Conservation (phyloP, 2,329 filamentous ascomycete species). For the Fusarium miscanthi region DNA sequence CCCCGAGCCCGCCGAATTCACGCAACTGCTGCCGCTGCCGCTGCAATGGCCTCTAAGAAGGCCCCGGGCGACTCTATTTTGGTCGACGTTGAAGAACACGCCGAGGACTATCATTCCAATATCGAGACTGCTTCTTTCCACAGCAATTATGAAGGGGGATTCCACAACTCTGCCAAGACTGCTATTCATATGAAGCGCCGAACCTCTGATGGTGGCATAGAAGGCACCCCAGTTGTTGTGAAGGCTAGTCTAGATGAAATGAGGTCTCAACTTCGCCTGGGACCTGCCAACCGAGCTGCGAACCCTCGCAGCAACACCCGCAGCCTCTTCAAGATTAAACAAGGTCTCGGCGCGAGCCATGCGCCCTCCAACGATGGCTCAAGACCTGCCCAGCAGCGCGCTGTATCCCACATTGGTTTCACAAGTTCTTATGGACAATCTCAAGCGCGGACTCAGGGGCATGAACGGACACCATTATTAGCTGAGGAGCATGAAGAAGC, state of each 20-base stretch:
- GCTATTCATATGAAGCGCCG: conserved; percentile 71
- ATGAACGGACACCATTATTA: conserved; percentile 49
- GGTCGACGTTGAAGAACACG: conserved; percentile 56
- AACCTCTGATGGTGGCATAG: conserved; percentile 65
- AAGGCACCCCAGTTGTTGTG: conserved; percentile 63
- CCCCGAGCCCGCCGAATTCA: conserved; percentile 75
- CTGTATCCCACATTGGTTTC: conserved; percentile 40
- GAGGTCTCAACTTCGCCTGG: conserved; percentile 72
- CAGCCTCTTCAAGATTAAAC: conserved; percentile 75
- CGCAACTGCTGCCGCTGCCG: conserved; percentile 47
- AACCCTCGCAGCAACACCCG: conserved; percentile 70
- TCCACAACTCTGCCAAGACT: conserved; percentile 61
- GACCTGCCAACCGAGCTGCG: conserved; percentile 73
- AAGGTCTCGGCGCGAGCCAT: conserved; percentile 46
- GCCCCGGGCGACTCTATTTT: conserved; percentile 46
- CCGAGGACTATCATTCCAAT: conserved; percentile 44
- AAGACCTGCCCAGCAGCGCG: conserved; percentile 36
- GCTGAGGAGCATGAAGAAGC: conserved; percentile 38
- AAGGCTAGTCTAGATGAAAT: conserved; percentile 72
- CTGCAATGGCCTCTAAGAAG: conserved; percentile 48
- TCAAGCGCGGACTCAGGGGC: conserved; percentile 12
- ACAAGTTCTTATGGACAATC: conserved; percentile 10
- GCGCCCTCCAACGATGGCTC: conserved; percentile 15
- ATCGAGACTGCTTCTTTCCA: conserved; percentile 51
- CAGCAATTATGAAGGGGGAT: conserved; percentile 52